Conservation (phyloP, 768 basidiomycete species). For the Podaxis pistillaris region DNA sequence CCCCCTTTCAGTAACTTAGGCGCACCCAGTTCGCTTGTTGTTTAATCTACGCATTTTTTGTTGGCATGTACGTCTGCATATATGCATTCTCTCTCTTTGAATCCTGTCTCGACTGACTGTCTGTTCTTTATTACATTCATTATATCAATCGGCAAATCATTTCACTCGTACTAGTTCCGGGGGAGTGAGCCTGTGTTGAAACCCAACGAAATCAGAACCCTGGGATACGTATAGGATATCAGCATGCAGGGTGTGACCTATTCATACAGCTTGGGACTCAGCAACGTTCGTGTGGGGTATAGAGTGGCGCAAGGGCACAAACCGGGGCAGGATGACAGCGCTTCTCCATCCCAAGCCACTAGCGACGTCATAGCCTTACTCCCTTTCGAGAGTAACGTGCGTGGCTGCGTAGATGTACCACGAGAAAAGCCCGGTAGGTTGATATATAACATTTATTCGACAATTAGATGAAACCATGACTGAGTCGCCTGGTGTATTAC, state of each 20-base stretch:
- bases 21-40: neutral
- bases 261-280: neutral
- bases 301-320: too few relatives aligned
- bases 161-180: neutral
- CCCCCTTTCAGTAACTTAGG: neutral
- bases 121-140: constrained; percentile 3
- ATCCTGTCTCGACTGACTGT: neutral
- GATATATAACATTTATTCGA: too few relatives aligned
- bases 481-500: too few relatives aligned
- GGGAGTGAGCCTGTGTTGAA: neutral
- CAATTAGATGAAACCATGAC: too few relatives aligned
- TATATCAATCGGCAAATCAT: neutral
- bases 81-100: neutral
- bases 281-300: too few relatives aligned
- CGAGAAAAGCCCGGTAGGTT: neutral
- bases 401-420: neutral
- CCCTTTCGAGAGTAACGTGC: neutral
- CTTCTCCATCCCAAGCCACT: neutral
- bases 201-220: neutral
- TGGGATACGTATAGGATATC: neutral
- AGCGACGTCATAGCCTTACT: neutral
- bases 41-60: constrained; percentile 2
- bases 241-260: neutral
- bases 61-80: neutral
- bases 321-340: neutral